phyloP scores from a whole-genome alignment of 345 rosid species.

The Melaleuca quinquenervia region DNA sequence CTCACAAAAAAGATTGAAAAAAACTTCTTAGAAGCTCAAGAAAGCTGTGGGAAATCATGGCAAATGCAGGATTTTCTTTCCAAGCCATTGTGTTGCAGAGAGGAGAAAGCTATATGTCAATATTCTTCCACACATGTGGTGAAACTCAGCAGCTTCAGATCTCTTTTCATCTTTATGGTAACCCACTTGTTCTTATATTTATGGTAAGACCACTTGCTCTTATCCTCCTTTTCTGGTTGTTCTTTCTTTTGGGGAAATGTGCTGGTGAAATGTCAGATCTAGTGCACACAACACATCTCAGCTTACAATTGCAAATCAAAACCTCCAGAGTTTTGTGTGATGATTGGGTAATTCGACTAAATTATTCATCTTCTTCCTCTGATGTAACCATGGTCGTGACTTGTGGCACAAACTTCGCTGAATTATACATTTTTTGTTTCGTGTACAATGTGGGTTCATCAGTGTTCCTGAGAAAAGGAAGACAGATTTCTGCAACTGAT shows the following conservation, averaged over 20 bases:
- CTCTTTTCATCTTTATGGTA: neutral
- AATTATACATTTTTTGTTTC: neutral
- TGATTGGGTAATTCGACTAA: neutral
- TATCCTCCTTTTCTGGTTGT: neutral
- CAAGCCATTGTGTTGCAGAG: neutral
- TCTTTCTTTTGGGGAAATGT: neutral
- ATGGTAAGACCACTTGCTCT: neutral
- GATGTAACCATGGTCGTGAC: neutral
- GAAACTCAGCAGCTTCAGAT: neutral
- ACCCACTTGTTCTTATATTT: neutral
- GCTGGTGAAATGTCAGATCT: neutral
- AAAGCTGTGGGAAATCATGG: slow-evolving; percentile 83
- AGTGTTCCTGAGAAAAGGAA: neutral
- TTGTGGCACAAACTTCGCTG: neutral
- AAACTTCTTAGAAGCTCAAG: slow-evolving; percentile 45
- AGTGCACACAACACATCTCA: neutral
- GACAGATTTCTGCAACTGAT: neutral
- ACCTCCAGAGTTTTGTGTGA: neutral
- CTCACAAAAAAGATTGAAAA: neutral
- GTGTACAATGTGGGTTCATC: neutral
- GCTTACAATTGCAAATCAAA: neutral
- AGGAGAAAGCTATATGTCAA: neutral
- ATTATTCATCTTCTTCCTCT: neutral
- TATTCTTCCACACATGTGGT: neutral
- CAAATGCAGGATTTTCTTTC: slow-evolving; percentile 29